Percentiles rank a stretch among this genome's conserved stretches.
These are phyloP conservation scores for Neurospora pannonica DNA, from an alignment of 495 filamentous ascomycete species.

Conservation along the genomic window DNA sequence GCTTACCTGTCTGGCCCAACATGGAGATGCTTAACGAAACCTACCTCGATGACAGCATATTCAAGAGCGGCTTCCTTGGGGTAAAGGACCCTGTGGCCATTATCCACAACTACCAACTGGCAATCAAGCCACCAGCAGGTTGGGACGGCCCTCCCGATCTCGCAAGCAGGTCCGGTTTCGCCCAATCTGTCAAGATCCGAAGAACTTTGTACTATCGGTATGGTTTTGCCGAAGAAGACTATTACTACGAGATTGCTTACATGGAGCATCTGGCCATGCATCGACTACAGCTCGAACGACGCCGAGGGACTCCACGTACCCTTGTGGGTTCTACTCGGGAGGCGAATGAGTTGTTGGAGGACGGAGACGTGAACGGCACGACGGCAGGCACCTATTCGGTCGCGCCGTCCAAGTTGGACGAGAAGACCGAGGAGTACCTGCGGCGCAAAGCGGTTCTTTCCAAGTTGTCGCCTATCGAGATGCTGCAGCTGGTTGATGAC, in stretches of 20 bases:
- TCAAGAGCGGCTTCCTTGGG: neutral
- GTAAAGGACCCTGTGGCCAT: constrained; percentile 1
- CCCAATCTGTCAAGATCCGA: neutral
- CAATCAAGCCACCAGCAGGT: neutral
- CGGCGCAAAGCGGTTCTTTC: neutral
- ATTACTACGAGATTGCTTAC: constrained; percentile 1
- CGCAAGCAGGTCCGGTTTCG: neutral
- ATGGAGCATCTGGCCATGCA: constrained; percentile 3
- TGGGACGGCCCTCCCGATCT: neutral
- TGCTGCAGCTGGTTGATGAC: constrained; percentile 14
- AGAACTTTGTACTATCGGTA: constrained; percentile 3
- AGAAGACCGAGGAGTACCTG: neutral
- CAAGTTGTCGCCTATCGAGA: constrained; percentile 11
- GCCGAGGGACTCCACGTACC: neutral
- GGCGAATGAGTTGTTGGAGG: neutral
- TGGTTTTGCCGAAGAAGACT: neutral
- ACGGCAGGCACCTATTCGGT: neutral
- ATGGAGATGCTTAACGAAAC: neutral
- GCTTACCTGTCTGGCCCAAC: constrained; percentile 1
- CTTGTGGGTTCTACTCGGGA: neutral
- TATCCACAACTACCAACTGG: constrained; percentile 2
- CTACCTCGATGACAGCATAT: constrained; percentile 4
- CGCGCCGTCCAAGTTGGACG: neutral
- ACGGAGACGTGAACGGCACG: neutral
- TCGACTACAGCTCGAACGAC: neutral